These are phyloP conservation scores for Xylariaceae sp. DNA, from an alignment of 2,329 filamentous ascomycete genomes.

Conservation along the genomic window DNA sequence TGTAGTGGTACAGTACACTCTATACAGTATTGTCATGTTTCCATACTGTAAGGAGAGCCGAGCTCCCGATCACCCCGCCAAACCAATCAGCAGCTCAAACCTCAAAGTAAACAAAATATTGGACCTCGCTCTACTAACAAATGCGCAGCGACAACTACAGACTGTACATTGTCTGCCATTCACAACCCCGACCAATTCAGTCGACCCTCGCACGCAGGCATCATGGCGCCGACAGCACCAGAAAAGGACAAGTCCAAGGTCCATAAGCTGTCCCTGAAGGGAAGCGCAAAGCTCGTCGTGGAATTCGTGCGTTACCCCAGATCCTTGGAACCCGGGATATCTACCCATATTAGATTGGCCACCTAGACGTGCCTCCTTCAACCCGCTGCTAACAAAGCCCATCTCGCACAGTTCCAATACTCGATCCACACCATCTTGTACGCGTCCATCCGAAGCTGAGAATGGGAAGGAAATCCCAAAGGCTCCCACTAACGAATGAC, in stretches of 20 bases:
- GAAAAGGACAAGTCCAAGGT: constrained; percentile 76
- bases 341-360: not conserved
- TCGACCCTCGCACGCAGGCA: not conserved
- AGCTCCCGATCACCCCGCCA: constrained; percentile 29
- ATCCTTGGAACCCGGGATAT: not conserved
- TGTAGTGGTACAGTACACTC: too few relatives aligned
- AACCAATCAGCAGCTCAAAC: constrained; percentile 17
- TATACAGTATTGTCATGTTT: too few relatives aligned
- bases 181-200: not conserved
- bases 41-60: too few relatives aligned
- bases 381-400: constrained; percentile 9
- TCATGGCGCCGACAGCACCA: constrained; percentile 26
- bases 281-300: constrained; percentile 78
- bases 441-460: constrained; percentile 27
- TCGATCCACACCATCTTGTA: constrained; percentile 96
- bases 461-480: not conserved
- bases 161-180: not conserved
- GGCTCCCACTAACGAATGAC: not conserved
- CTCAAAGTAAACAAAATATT: constrained; percentile 30
- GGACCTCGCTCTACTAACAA: not conserved
- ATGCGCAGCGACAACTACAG: not conserved
- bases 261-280: constrained; percentile 90
- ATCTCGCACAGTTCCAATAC: constrained; percentile 72
- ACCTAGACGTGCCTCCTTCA: too few relatives aligned
- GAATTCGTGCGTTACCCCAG: constrained; percentile 71